Conservation (phyloP, 2,329 filamentous ascomycete species). For the Paraphaeosphaeria sporulosa region DNA sequence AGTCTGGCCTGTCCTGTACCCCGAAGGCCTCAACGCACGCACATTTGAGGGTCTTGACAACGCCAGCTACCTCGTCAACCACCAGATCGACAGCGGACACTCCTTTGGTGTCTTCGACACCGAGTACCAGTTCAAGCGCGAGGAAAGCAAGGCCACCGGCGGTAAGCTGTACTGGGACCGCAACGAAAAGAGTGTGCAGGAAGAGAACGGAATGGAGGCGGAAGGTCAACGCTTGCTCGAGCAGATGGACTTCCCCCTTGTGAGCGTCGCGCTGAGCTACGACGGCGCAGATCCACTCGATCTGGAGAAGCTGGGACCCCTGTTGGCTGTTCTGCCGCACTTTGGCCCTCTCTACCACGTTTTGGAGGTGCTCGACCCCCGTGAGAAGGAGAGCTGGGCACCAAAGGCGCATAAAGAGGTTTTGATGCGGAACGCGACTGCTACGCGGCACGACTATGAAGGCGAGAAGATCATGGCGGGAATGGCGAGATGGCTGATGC, state of each 20-base stretch:
- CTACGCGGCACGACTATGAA: slow-evolving; percentile 47
- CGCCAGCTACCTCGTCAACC: slow-evolving; percentile 38
- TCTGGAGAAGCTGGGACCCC: slow-evolving; percentile 28
- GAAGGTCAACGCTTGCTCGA: slow-evolving; percentile 34
- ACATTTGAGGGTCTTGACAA: slow-evolving; percentile 16
- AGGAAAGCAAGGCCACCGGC: slow-evolving; percentile 34
- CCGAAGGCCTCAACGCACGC: slow-evolving; percentile 27
- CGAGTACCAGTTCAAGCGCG: slow-evolving; percentile 46
- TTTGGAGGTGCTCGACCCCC: slow-evolving; percentile 28
- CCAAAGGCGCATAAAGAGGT: slow-evolving; percentile 39
- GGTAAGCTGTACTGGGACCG: slow-evolving; percentile 40
- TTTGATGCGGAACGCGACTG: slow-evolving; percentile 48
- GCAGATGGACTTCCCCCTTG: slow-evolving; percentile 52
- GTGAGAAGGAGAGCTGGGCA: slow-evolving; percentile 37
- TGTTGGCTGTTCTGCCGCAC: slow-evolving; percentile 33
- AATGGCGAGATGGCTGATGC: slow-evolving; percentile 48
- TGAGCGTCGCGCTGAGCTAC: slow-evolving; percentile 48
- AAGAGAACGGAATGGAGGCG: slow-evolving; percentile 24
- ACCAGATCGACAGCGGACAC: slow-evolving; percentile 45
- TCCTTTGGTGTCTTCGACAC: slow-evolving; percentile 52
- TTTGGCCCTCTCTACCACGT: slow-evolving; percentile 33
- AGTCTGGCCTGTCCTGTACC: slow-evolving; percentile 38
- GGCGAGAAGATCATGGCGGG: slow-evolving; percentile 45
- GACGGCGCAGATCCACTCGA: slow-evolving; percentile 40
- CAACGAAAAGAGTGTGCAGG: slow-evolving; percentile 25